A percentile compares a stretch with the other conserved stretches of the same genome.
These are phyloP conservation scores for Cystofilobasidium bisporidii DNA, from an alignment of 768 basidiomycete species.

Conservation along the genomic window DNA sequence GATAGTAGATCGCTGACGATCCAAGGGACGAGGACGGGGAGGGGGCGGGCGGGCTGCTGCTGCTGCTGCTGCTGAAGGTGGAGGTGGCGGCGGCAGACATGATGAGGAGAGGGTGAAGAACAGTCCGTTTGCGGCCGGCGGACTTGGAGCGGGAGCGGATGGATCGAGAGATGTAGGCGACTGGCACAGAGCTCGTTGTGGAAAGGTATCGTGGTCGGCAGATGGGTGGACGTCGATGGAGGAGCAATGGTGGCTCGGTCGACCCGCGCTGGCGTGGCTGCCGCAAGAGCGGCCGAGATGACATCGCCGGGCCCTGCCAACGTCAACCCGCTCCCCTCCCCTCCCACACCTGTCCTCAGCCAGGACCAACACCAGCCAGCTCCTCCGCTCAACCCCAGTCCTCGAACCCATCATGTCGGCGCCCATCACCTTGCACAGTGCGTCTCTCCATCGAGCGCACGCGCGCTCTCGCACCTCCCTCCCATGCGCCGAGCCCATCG, in stretches of 20 bases:
- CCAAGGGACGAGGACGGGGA: slow-evolving; percentile 1
- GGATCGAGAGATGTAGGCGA: too few relatives aligned
- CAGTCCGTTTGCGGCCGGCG: too few relatives aligned
- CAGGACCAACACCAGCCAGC: too few relatives aligned
- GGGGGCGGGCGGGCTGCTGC: neutral
- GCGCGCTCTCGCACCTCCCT: neutral
- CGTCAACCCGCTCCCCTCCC: too few relatives aligned
- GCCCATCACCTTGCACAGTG: neutral
- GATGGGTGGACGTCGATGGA: too few relatives aligned
- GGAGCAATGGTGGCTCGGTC: too few relatives aligned
- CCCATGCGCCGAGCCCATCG: too few relatives aligned
- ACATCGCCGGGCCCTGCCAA: neutral
- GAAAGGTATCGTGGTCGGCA: too few relatives aligned
- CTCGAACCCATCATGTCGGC: neutral
- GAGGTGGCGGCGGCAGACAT: neutral
- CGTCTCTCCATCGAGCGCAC: neutral
- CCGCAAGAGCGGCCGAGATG: slow-evolving; percentile 8
- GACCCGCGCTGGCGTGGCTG: too few relatives aligned
- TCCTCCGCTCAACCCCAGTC: neutral
- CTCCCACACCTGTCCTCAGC: neutral
- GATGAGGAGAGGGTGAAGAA: too few relatives aligned
- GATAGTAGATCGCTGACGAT: slow-evolving; percentile 21
- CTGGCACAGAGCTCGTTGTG: too few relatives aligned
- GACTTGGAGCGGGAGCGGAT: too few relatives aligned
- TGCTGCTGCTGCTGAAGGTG: neutral